These are phyloP conservation scores for Hericium erinaceus DNA, from an alignment of 768 basidiomycete species.

Conservation along the genomic window DNA sequence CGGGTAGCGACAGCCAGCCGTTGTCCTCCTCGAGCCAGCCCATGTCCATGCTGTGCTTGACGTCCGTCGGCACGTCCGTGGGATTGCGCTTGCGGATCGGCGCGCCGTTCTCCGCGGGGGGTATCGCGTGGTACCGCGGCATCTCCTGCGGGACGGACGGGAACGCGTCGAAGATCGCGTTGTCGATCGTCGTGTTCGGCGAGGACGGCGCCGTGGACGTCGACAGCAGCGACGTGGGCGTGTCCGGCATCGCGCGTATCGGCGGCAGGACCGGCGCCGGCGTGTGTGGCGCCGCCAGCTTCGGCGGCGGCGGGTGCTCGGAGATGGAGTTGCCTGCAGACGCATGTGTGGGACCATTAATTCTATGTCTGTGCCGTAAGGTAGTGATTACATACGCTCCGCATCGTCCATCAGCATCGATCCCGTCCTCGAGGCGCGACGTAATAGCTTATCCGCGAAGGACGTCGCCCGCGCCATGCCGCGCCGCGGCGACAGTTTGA, in stretches of 20 bases:
- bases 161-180: slow-evolving; percentile 60
- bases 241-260: slow-evolving; percentile 14
- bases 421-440: slow-evolving; percentile 10
- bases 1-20: background rate
- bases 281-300: slow-evolving; percentile 2
- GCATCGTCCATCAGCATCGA: slow-evolving; percentile 13
- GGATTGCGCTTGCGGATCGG: background rate
- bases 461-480: slow-evolving; percentile 13
- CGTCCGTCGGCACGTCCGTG: background rate
- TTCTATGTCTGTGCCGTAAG: background rate
- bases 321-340: slow-evolving; percentile 9
- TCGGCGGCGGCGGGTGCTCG: slow-evolving; percentile 1
- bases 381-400: background rate
- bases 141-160: slow-evolving; percentile 54
- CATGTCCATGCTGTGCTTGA: background rate
- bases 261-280: slow-evolving; percentile 10
- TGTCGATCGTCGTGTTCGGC: slow-evolving; percentile 42
- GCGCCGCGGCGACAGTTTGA: slow-evolving; percentile 13
- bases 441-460: slow-evolving; percentile 12
- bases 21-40: background rate
- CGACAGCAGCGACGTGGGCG: slow-evolving; percentile 27
- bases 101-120: slow-evolving; percentile 1
- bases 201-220: slow-evolving; percentile 29
- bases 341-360: background rate
- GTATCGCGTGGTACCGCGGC: slow-evolving; percentile 8